Evolutionary conservation across 2,329 filamentous ascomycete genomes (phyloP).

Genomic region (Penicillium janthinellum): DNA sequence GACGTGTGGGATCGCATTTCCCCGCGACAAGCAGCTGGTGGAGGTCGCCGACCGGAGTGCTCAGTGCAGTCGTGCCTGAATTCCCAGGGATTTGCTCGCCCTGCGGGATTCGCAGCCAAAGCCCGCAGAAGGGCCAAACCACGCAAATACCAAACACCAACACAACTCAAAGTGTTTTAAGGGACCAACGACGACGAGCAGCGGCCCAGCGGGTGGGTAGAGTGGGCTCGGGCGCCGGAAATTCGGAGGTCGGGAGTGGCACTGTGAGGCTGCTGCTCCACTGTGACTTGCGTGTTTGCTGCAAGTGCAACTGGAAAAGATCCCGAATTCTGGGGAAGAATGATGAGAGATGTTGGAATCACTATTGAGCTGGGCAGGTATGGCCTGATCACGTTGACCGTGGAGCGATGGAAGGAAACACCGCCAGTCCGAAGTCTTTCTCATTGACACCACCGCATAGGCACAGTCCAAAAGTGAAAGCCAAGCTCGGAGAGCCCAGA

Average conservation of each 20-base stretch:
- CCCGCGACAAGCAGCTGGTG: conserved; percentile 15
- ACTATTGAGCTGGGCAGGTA: neutral
- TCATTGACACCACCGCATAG: neutral
- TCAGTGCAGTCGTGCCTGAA: neutral
- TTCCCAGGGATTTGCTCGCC: conserved; percentile 1
- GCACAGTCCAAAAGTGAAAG: neutral
- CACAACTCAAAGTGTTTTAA: no score
- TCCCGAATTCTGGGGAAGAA: conserved; percentile 7
- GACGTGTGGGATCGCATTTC: conserved; percentile 9
- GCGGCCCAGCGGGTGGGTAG: neutral
- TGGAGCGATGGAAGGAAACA: neutral
- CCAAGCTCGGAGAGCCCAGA: neutral
- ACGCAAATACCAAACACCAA: neutral
- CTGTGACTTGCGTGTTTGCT: neutral
- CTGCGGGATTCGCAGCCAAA: neutral
- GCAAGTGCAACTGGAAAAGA: neutral
- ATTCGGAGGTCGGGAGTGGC: conserved; percentile 9
- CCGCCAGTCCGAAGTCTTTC: neutral
- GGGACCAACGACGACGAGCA: neutral
- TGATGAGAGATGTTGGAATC: neutral
- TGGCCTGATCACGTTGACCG: neutral
- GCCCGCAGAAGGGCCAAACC: neutral
- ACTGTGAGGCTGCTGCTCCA: neutral
- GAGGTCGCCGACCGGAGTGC: conserved; percentile 20
- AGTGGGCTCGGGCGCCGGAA: conserved; percentile 19